Base-by-base conservation (phyloP, 441 rosid species). In the Corymbia citriodora region DNA sequence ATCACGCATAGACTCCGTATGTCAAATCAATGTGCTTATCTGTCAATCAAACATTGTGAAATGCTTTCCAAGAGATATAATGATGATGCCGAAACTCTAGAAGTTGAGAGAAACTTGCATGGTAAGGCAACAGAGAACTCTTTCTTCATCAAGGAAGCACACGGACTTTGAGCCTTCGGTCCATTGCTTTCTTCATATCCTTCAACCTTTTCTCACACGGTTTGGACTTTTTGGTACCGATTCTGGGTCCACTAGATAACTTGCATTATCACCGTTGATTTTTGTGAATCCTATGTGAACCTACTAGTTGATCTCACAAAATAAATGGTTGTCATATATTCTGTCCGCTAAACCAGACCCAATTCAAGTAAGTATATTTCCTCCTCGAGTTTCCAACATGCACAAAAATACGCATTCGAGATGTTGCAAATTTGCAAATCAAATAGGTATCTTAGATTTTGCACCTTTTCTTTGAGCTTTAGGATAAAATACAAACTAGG, bases 1-100 rank as follows among this genome's bases (percentile, higher is more conserved):
- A n/a, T 8, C 6, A 6, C 2, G 70, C 40, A 5, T 40, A 40
- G 40, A 40, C 40, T 40, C 0, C 70, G 14, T 0, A 2, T 63
- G 70, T 29, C 31, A n/a, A 29, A 13, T 13, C n/a, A 4, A 29
- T 29, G 17, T 0, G 17, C 33, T 13, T 13, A 29, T 29, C 9
- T 4, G 0, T 29, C 70, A 8, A 17, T 55, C 57, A 15, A 16
- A 68, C 0, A 0, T 68, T 68, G 2, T 0, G 12, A 16, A 0
- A 10, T 1, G 23, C 11, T 68, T 16, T 68, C 5, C 5, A 16
- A 1, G 29, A 63, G 18, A 63, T 29, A 63, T 7, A 29, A 14
- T 63, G 17, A 1, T 7, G 36, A 29, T 13, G 17, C 72, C 72
- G 3, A 63, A 29, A 5, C 72, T 63, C 7, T 17, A 45, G 52